A percentile compares a stretch with the other conserved stretches of the same genome.
phyloP scores from a whole-genome alignment of 2,329 filamentous ascomycete genomes.

The Pseudogymnoascus sp. region DNA sequence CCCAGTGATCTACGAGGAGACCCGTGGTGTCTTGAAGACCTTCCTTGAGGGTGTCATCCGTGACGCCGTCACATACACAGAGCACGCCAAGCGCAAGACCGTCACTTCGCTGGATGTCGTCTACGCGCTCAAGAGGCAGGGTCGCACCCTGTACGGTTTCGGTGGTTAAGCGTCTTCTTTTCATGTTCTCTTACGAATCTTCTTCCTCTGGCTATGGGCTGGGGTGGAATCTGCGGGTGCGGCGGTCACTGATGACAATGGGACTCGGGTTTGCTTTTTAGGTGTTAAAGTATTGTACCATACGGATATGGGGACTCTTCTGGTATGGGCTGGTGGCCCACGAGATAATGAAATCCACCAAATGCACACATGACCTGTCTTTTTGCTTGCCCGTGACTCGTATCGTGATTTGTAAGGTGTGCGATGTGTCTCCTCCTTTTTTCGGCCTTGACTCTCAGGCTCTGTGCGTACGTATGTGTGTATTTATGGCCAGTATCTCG shows the following conservation, averaged over 20 bases:
- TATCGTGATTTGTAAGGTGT: not conserved
- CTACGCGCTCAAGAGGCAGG: constrained; percentile 56
- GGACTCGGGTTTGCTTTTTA: constrained; percentile 21
- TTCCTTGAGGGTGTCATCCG: constrained; percentile 77
- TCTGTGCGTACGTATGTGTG: not conserved
- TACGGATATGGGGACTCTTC: constrained; percentile 21
- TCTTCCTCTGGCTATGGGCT: constrained; percentile 15
- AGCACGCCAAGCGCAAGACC: constrained; percentile 74
- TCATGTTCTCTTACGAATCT: constrained; percentile 22
- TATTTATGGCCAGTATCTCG: not conserved
- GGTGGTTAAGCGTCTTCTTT: constrained; percentile 42
- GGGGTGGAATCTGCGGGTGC: constrained; percentile 10
- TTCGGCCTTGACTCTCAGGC: not conserved
- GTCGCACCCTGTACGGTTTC: constrained; percentile 60
- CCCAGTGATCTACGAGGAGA: constrained; percentile 73
- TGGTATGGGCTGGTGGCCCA: constrained; percentile 18
- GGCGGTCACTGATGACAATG: constrained; percentile 14
- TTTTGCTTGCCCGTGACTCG: not conserved
- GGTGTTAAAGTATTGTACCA: constrained; percentile 25
- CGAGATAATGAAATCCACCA: constrained; percentile 16
- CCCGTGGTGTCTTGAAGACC: constrained; percentile 72
- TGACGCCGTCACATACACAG: constrained; percentile 72
- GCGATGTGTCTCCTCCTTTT: not conserved
- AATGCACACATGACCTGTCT: constrained; percentile 1
- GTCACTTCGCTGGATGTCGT: constrained; percentile 58